Evolutionary conservation across 208 protist species (phyloP).

Genomic region (Phytomonas sp.): DNA sequence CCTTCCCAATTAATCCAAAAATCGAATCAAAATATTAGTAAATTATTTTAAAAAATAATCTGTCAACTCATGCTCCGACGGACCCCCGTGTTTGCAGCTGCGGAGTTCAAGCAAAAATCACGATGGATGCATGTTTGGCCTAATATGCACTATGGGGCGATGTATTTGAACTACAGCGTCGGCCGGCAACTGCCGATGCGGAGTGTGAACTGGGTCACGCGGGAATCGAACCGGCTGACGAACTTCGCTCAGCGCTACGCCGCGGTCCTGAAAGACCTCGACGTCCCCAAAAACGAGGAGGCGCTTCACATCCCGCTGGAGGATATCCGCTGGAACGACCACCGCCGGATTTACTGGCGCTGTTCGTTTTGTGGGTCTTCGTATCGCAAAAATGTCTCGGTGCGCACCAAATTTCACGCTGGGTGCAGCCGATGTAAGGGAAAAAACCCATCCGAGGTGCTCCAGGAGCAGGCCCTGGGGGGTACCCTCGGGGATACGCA

Average conservation of each 20-base stretch:
- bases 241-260: constrained; percentile 72
- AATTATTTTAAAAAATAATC: not conserved
- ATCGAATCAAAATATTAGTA: not conserved
- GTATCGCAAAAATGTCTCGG: constrained; percentile 77
- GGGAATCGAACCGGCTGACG: constrained; percentile 73
- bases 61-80: constrained; percentile 22
- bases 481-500: constrained; percentile 18
- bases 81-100: constrained; percentile 34
- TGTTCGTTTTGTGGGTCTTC: constrained; percentile 67
- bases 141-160: constrained; percentile 85
- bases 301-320: constrained; percentile 59
- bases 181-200: constrained; percentile 70
- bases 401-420: constrained; percentile 75
- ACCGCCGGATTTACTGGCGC: constrained; percentile 77
- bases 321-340: constrained; percentile 82
- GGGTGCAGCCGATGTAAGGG: constrained; percentile 70
- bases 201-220: constrained; percentile 84
- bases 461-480: constrained; percentile 33
- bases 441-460: constrained; percentile 63
- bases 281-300: constrained; percentile 69
- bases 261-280: constrained; percentile 65
- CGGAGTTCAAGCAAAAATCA: constrained; percentile 89
- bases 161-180: constrained; percentile 79
- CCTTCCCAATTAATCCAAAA: not conserved
- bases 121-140: constrained; percentile 82